Conservation (phyloP, 306 rosid species). For the Quercus suber region DNA sequence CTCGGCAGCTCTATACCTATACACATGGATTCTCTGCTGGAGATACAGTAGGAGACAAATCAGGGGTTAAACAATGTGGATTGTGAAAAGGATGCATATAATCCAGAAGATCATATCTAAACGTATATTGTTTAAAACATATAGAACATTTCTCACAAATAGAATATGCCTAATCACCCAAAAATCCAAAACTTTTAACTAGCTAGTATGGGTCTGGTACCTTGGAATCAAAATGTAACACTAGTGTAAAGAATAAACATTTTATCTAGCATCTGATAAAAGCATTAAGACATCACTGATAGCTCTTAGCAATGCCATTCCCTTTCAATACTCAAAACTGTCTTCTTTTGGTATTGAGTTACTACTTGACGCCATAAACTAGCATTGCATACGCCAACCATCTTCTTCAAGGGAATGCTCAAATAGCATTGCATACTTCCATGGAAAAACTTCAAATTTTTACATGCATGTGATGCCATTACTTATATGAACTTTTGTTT, state of each 20-base stretch:
- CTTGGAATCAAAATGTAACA: not conserved
- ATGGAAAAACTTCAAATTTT: not conserved
- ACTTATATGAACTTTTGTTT: not conserved
- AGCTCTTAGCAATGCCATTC: not conserved
- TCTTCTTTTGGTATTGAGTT: not conserved
- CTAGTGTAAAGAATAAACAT: not conserved
- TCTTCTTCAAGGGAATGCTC: not conserved
- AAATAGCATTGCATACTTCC: not conserved
- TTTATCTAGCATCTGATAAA: not conserved
- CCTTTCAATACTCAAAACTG: not conserved
- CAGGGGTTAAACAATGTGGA: conserved; percentile 14
- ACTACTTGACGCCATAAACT: not conserved
- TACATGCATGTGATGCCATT: not conserved
- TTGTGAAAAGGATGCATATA: not conserved
- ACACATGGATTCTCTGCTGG: conserved; percentile 49
- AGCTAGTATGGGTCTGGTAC: not conserved
- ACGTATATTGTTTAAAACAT: not conserved
- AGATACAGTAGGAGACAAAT: conserved; percentile 14
- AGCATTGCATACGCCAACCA: no score
- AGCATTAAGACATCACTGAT: not conserved
- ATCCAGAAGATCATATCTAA: not conserved
- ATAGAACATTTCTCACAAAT: not conserved
- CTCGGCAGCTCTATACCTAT: conserved; percentile 85
- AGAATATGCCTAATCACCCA: not conserved
- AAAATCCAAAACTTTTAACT: not conserved